These are phyloP conservation scores for Coccomyxa subellipsoidea DNA, from an alignment of 163 green algal species.

Conservation along the genomic window DNA sequence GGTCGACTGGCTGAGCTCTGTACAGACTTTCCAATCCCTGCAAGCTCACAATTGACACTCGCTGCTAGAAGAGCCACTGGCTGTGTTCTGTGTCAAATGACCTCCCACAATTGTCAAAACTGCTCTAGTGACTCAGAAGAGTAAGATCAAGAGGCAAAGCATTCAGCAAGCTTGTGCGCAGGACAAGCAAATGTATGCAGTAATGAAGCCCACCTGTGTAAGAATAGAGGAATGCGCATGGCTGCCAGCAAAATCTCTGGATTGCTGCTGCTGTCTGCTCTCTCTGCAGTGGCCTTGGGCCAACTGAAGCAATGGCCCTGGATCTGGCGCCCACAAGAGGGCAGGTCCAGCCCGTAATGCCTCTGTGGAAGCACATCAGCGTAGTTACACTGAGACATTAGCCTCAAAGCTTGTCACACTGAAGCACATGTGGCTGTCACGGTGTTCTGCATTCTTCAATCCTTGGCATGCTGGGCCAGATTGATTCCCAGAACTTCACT, in stretches of 20 bases:
- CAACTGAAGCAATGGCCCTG: background rate
- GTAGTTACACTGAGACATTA: background rate
- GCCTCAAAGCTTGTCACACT: too few species aligned
- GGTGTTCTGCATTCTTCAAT: too few species aligned
- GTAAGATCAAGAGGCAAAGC: too few species aligned
- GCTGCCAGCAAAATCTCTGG: background rate
- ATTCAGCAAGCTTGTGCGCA: too few species aligned
- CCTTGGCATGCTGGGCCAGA: too few species aligned
- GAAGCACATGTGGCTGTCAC: too few species aligned
- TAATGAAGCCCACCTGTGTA: background rate
- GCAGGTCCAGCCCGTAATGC: background rate
- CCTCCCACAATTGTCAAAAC: too few species aligned
- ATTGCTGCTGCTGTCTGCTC: background rate
- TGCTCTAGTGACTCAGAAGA: too few species aligned
- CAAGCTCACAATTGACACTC: background rate
- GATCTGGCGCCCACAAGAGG: background rate
- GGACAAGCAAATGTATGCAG: background rate
- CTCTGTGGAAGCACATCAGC: background rate
- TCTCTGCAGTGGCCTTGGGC: background rate
- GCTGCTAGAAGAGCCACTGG: background rate
- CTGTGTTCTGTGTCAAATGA: background rate
- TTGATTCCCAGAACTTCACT: too few species aligned
- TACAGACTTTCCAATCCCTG: background rate
- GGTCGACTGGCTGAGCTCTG: slow-evolving; percentile 39
- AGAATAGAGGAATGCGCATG: background rate